Percentiles rank a stretch among this genome's conserved stretches.
Evolutionary conservation across 805 yeast species (phyloP).

Genomic region (Myxozyma vanderwaltii): DNA sequence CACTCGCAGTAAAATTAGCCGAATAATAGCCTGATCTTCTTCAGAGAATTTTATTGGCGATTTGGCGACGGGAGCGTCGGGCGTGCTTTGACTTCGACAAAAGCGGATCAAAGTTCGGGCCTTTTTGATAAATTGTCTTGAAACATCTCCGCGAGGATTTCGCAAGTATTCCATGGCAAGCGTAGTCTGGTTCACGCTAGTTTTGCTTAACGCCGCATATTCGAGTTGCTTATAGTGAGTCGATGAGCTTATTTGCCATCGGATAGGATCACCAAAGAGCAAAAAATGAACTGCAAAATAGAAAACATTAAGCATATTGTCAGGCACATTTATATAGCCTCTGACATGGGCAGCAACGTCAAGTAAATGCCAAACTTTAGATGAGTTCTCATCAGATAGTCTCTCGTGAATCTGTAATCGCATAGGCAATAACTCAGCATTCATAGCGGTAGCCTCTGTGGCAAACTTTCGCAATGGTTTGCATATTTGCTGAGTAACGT

Average conservation of each 20-base stretch:
- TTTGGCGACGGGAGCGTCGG: not conserved
- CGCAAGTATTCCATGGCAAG: slow-evolving; percentile 17
- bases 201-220: slow-evolving; percentile 18
- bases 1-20: slow-evolving; percentile 10
- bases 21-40: slow-evolving; percentile 19
- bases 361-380: slow-evolving; percentile 10
- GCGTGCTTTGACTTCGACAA: slow-evolving; percentile 3
- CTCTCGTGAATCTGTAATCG: not conserved
- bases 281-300: slow-evolving; percentile 23
- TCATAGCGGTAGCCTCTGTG: slow-evolving; percentile 8
- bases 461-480: slow-evolving; percentile 20
- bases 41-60: slow-evolving; percentile 5
- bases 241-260: slow-evolving; percentile 21
- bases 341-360: slow-evolving; percentile 15
- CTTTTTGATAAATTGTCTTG: slow-evolving; percentile 12
- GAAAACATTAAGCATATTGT: slow-evolving; percentile 5
- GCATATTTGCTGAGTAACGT: slow-evolving; percentile 15
- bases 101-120: slow-evolving; percentile 5
- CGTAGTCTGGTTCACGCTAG: not conserved
- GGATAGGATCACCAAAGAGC: slow-evolving; percentile 9
- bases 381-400: slow-evolving; percentile 1
- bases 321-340: not conserved
- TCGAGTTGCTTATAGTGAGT: slow-evolving; percentile 7
- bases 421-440: slow-evolving; percentile 12
- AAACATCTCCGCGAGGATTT: not conserved